Percentiles rank a stretch among this genome's conserved stretches.
These are phyloP conservation scores for Penicillium turbatum DNA, from an alignment of 495 filamentous ascomycete species.

Conservation along the genomic window DNA sequence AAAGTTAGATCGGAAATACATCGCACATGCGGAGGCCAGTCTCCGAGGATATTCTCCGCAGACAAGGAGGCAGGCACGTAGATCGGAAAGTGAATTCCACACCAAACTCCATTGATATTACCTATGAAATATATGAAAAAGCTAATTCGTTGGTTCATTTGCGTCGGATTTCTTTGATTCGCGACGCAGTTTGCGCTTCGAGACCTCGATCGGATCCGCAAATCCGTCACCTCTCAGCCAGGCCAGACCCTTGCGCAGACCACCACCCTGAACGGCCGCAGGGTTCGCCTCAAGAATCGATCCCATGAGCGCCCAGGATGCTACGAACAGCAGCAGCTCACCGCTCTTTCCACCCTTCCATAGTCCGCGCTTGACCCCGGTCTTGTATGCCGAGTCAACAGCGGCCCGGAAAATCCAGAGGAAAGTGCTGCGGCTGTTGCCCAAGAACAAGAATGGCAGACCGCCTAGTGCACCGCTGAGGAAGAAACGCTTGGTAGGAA, in stretches of 20 bases:
- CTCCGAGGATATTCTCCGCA: constrained; percentile 18
- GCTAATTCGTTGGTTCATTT: background rate
- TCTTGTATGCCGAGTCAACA: constrained; percentile 82
- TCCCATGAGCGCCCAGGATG: constrained; percentile 71
- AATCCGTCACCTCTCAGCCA: constrained; percentile 71
- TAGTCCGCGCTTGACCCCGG: constrained; percentile 77
- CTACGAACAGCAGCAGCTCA: constrained; percentile 76
- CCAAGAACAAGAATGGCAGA: constrained; percentile 68
- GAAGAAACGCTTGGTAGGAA: constrained; percentile 84
- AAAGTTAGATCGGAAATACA: background rate
- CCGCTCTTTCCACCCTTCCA: constrained; percentile 77
- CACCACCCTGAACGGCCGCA: constrained; percentile 59
- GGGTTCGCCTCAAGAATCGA: constrained; percentile 71
- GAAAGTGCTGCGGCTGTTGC: constrained; percentile 58
- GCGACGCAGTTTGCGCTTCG: constrained; percentile 31
- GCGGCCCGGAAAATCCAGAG: constrained; percentile 68
- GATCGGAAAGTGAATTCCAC: constrained; percentile 28
- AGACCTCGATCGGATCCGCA: constrained; percentile 41
- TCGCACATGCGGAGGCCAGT: constrained; percentile 17
- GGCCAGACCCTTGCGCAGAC: constrained; percentile 67
- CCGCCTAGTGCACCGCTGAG: constrained; percentile 81
- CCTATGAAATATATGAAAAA: background rate
- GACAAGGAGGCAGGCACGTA: background rate
- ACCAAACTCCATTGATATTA: background rate
- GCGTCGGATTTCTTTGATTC: constrained; percentile 24